Evolutionary conservation across 306 rosid genomes (phyloP), one percentile per base, ranked within the genome.

Genomic region (Pyrus communis): DNA sequence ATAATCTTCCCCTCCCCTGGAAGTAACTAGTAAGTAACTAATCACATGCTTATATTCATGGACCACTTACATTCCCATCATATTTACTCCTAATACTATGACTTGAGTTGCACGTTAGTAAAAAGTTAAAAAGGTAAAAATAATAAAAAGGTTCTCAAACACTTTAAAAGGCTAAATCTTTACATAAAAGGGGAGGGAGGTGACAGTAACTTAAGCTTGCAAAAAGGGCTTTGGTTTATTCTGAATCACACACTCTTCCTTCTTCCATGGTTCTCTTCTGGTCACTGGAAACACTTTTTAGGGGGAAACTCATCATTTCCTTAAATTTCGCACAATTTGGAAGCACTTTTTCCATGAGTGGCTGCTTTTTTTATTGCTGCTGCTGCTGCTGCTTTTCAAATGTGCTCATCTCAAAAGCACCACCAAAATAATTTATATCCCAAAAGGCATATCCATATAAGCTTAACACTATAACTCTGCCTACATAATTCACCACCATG

Each of bases 271-370:
- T 80, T 71, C 51, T 45, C 5, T 45, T 13, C 7, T 14, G 21
- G 55, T 3, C 55, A 51, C 21, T 2, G 9, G 18, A 18, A 0
- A 11, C 46, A 70, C 80, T 77, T 76, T 85, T 69, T 67, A 77
- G 81, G 61, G 3, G 9, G 19, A 61, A 62, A 63, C 78, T 74
- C 70, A 71, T 81, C 82, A 79, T 80, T 75, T 84, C 91, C 93
- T 85, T 85, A 87, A 89, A 85, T 91, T 89, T 79, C 90, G 89
- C 88, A 40, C 84, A 77, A 83, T 85, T 79, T 66, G 11, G 74
- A 67, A 55, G 84, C 82, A 55, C 83, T 83, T 81, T 82, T 73
- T 71, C 82, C 79, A 86, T 75, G 80, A 83, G 86, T 78, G 86
- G 17, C 67, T 40, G 1, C 66, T 78, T 75, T 85, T 81, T 43